phyloP scores from a whole-genome alignment of 768 basidiomycete genomes.

The Leccinellum rugosiceps region DNA sequence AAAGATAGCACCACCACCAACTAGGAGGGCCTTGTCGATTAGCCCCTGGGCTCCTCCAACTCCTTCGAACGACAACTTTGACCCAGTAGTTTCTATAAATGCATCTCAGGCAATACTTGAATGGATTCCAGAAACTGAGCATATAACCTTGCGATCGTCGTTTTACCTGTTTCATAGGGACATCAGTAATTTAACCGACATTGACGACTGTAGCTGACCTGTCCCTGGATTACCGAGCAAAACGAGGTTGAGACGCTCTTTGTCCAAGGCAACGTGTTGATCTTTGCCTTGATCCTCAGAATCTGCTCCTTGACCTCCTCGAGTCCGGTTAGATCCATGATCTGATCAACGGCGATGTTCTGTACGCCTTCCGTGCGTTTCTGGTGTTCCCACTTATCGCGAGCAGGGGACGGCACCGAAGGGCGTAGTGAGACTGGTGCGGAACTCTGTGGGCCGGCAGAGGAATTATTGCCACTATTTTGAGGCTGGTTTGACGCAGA shows the following conservation, averaged over 20 bases:
- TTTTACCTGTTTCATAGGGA: conserved; percentile 6
- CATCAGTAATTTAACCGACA: not conserved
- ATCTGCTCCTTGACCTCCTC: conserved; percentile 61
- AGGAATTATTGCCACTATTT: not conserved
- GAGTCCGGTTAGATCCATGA: conserved; percentile 67
- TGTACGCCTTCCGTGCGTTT: conserved; percentile 52
- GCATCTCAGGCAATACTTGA: conserved; percentile 45
- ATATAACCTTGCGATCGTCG: conserved; percentile 48
- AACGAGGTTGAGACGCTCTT: conserved; percentile 58
- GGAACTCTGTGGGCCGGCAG: not conserved
- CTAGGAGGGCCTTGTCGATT: conserved; percentile 43
- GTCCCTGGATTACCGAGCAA: conserved; percentile 72
- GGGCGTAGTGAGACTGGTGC: not conserved
- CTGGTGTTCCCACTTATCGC: conserved; percentile 18
- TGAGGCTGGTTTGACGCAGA: conserved; percentile 2
- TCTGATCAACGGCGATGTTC: conserved; percentile 43
- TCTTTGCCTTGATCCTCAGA: conserved; percentile 51
- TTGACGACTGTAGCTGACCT: conserved; percentile 55
- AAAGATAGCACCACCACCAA: conserved; percentile 65
- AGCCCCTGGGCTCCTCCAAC: conserved; percentile 33
- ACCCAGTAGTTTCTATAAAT: conserved; percentile 64
- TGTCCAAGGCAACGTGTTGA: conserved; percentile 44
- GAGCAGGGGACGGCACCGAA: conserved; percentile 9
- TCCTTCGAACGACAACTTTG: conserved; percentile 55
- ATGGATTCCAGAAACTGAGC: conserved; percentile 59